phyloP scores from a whole-genome alignment of 2,329 filamentous ascomycete genomes.

The Ceratocystis diversiconidia region DNA sequence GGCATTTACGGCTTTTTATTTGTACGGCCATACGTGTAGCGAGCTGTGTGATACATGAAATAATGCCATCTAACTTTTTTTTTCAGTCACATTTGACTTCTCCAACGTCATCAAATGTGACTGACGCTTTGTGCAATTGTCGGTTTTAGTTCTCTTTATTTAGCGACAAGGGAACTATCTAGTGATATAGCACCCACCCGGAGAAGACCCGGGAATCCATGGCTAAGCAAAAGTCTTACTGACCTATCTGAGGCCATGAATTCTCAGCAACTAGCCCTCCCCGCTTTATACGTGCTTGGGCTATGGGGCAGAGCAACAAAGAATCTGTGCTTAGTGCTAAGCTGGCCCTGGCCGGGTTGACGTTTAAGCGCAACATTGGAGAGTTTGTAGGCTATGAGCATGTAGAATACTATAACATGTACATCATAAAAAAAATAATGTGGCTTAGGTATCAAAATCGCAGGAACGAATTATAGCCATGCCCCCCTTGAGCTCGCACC shows the following conservation, averaged over 20 bases:
- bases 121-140: background rate
- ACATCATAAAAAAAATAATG: background rate
- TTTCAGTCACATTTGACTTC: background rate
- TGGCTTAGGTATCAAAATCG: background rate
- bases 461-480: background rate
- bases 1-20: too few relatives aligned
- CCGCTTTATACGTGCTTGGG: slow-evolving; percentile 2
- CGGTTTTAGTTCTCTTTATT: background rate
- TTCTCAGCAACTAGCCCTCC: slow-evolving; percentile 15
- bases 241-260: slow-evolving; percentile 16
- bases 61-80: background rate
- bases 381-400: background rate
- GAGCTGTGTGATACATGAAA: background rate
- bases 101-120: background rate
- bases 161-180: background rate
- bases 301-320: background rate
- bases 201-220: slow-evolving; percentile 18
- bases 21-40: too few relatives aligned
- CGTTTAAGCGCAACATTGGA: background rate
- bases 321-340: slow-evolving; percentile 1
- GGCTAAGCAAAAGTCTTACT: slow-evolving; percentile 5
- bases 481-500: background rate
- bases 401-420: background rate
- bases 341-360: background rate
- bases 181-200: background rate